These are phyloP conservation scores for Colletotrichum cereale DNA, from an alignment of 2,329 filamentous ascomycete genomes.

Conservation along the genomic window DNA sequence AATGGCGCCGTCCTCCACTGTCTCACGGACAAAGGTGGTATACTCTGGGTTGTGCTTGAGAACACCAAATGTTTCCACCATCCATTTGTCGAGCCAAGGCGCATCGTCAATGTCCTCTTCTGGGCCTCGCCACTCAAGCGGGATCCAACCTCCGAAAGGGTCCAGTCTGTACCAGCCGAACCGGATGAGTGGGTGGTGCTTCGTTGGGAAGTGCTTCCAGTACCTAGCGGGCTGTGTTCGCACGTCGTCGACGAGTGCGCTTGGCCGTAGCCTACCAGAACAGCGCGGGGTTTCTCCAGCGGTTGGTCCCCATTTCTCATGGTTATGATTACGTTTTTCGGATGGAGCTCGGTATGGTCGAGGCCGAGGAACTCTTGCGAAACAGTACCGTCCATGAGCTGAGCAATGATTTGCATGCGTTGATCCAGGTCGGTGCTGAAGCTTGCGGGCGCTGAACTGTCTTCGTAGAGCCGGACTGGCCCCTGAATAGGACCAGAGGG, in stretches of 20 bases:
- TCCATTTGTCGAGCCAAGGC: not conserved
- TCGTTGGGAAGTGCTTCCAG: not conserved
- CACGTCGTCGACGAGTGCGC: not conserved
- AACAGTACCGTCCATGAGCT: slow-evolving; percentile 10
- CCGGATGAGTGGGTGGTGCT: not conserved
- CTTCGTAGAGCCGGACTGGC: not conserved
- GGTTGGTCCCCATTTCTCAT: not conserved
- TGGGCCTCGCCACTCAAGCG: not conserved
- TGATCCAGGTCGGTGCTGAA: not conserved
- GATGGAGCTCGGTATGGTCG: not conserved
- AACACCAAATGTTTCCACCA: not conserved
- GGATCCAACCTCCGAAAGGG: not conserved
- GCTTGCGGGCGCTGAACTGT: not conserved
- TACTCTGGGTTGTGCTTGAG: not conserved
- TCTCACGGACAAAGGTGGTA: not conserved
- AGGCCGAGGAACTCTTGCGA: slow-evolving; percentile 3
- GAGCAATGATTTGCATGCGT: not conserved
- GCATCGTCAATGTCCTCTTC: not conserved
- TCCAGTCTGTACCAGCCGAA: not conserved
- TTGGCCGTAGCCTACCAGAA: slow-evolving; percentile 2
- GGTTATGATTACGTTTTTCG: not conserved
- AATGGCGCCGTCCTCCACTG: not conserved
- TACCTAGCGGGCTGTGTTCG: not conserved
- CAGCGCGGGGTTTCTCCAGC: slow-evolving; percentile 6
- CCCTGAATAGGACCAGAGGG: not conserved